Base-by-base conservation (phyloP, 192 early-diverging fungal species). In the Helicostylum pulchrum region DNA sequence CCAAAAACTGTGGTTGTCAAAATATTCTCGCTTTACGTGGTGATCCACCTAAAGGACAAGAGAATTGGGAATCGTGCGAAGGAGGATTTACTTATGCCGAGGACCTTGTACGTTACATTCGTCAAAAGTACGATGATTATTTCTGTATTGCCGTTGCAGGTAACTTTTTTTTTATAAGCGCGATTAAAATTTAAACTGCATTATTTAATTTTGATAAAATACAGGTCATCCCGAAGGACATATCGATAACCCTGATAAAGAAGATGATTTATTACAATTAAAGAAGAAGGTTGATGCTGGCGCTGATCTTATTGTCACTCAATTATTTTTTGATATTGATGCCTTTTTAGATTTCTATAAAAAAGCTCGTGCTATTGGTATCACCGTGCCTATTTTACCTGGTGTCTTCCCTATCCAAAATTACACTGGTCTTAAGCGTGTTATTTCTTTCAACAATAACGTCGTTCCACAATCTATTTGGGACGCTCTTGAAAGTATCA, bases 121-220 rank as follows among this genome's bases (percentile, higher is more conserved):
- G 93, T 20, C 62, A 81, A 39, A 56, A 88, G 57, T 92, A 97
- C 66, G 92, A 91, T 5, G 92, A 96, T 72, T 92, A 92, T 68
- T 99, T 99, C 72, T 92, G 93, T 60, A 92, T 99, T 54, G 94
- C 89, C 57, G 97, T 99, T n/a, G 97, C 97, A 2, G 96, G 92
- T 53, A 91, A 90, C 66, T 46, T 64, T 26, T n/a, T 67, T 26
- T 61, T 15, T 15, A 43, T 60, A 26, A 52, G 26, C 2, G 26
- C 26, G 26, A 26, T 26, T 26, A 26, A 26, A 26, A 26, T 26
- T 26, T 31, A 53, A n/a, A 6, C 31, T 34, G 26, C 32, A n/a
- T 54, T 17, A 31, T 53, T 42, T 47, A 17, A 26, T 26, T 26
- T 26, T 26, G 26, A 48, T 45, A 36, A 53, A 21, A 53, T 7